Conservation (phyloP, 2,329 filamentous ascomycete species). For the Aspergillus ochraceus region DNA sequence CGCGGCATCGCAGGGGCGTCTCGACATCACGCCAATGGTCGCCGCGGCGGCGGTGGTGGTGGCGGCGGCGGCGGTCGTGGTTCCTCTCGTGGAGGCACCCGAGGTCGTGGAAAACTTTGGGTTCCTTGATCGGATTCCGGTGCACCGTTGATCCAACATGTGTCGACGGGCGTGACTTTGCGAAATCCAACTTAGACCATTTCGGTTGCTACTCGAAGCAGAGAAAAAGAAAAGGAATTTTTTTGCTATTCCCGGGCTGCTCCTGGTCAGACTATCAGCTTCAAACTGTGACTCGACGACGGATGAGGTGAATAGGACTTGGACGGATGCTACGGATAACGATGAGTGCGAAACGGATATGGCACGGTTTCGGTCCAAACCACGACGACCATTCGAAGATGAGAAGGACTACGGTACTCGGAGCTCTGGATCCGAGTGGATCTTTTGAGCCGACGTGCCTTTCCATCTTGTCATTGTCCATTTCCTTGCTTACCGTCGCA, state of each 20-base stretch:
- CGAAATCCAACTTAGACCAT: constrained; percentile 19
- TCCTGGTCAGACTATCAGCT: constrained; percentile 19
- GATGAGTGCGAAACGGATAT: constrained; percentile 18
- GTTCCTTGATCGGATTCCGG: constrained; percentile 39
- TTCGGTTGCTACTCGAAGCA: constrained; percentile 22
- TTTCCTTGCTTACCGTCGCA: constrained; percentile 5
- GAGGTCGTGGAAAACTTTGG: constrained; percentile 46
- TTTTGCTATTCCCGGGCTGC: constrained; percentile 19
- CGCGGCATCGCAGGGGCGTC: constrained; percentile 36
- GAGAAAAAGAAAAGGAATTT: constrained; percentile 8
- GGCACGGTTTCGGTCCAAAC: constrained; percentile 15
- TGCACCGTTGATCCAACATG: constrained; percentile 16
- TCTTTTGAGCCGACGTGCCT: background rate
- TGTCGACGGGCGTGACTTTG: constrained; percentile 23
- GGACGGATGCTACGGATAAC: constrained; percentile 17
- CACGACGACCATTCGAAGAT: constrained; percentile 9
- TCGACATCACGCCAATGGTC: constrained; percentile 31
- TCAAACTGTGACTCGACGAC: constrained; percentile 15
- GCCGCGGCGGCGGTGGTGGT: constrained; percentile 39
- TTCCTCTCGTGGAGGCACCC: constrained; percentile 33
- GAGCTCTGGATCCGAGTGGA: background rate
- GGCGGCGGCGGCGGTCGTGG: constrained; percentile 26
- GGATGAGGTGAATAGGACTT: constrained; percentile 20
- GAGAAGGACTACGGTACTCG: background rate
- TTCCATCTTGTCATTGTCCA: background rate